Base-by-base conservation (phyloP, 2,329 filamentous ascomycete species). In the Fonsecaea erecta region DNA sequence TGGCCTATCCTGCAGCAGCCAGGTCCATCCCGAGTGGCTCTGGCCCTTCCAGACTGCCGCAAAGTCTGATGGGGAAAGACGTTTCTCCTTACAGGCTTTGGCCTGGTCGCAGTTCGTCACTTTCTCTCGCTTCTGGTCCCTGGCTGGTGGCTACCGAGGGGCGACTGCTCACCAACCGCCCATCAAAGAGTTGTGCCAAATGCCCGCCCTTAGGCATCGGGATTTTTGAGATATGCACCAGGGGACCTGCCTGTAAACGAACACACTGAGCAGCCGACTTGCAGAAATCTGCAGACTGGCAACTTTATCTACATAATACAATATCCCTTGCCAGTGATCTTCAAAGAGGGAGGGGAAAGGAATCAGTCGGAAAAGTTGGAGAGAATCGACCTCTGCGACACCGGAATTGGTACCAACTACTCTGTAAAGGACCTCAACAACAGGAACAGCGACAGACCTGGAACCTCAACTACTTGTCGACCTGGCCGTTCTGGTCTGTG, bases 401-500 rank as follows among this genome's bases (percentile, higher is more conserved):
- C 21, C 18, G 57, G 30, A 32, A 18, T 56, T 3, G 6, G 28
- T 30, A 32, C 30, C 12, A 32, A n/a, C 52, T 5, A 43, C n/a
- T n/a, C n/a, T n/a, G n/a, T n/a, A 30, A 21, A n/a, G 52, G 11
- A 12, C 52, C 52, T 32, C 52, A 40, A 58, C 28, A 32, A 40
- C 16, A 30, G 43, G 26, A 21, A 58, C n/a, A 5, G 30, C 55
- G 24, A 48, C 40, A 32, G 46, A 46, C 51, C 46, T 56, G 52
- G 54, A 63, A 61, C 56, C 54, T 64, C 62, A 52, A 59, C 30
- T 26, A n/a, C n/a, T n/a, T n/a, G 18, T 59, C 48, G 57, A 62
- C 40, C 21, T 48, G 60, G 34, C 56, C 53, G 57, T 52, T 52
- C 35, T 34, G 43, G 43, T 24, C 43, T 43, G 7, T 34, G 32